Percentiles rank a stretch among this genome's conserved stretches.
These are phyloP conservation scores for Blastobotrys chiropterorum DNA, from an alignment of 805 yeast genomes.

Conservation along the genomic window DNA sequence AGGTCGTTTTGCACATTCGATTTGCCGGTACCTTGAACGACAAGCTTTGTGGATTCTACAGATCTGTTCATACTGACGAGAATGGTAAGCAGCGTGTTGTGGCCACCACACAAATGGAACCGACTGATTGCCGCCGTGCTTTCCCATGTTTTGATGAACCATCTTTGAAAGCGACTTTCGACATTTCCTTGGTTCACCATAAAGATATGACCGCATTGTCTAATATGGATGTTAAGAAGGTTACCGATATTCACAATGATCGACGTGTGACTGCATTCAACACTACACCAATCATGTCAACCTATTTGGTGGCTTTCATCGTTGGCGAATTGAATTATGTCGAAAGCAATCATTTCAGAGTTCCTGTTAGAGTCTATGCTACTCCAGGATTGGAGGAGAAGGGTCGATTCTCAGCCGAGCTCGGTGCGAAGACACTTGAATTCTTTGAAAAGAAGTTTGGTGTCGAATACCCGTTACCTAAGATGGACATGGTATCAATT, in stretches of 20 bases:
- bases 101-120: constrained; percentile 68
- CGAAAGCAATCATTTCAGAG: constrained; percentile 47
- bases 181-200: constrained; percentile 50
- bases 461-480: constrained; percentile 73
- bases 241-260: constrained; percentile 33
- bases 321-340: constrained; percentile 63
- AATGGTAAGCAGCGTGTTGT: constrained; percentile 48
- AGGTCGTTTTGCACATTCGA: constrained; percentile 49
- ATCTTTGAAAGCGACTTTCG: constrained; percentile 58
- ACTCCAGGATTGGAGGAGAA: constrained; percentile 59
- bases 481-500: constrained; percentile 72
- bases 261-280: constrained; percentile 47
- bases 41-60: constrained; percentile 69
- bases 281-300: constrained; percentile 67
- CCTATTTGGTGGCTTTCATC: constrained; percentile 66
- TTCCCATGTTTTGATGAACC: constrained; percentile 78
- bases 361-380: constrained; percentile 65
- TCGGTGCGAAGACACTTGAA: constrained; percentile 56
- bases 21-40: constrained; percentile 57
- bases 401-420: constrained; percentile 57
- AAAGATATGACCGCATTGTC: constrained; percentile 52
- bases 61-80: constrained; percentile 52
- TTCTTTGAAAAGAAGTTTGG: constrained; percentile 64
- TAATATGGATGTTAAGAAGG: constrained; percentile 53
- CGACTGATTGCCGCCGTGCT: constrained; percentile 72